These are phyloP conservation scores for Irpex sp. DNA, from an alignment of 1,284 basidiomycete genomes.

Conservation along the genomic window DNA sequence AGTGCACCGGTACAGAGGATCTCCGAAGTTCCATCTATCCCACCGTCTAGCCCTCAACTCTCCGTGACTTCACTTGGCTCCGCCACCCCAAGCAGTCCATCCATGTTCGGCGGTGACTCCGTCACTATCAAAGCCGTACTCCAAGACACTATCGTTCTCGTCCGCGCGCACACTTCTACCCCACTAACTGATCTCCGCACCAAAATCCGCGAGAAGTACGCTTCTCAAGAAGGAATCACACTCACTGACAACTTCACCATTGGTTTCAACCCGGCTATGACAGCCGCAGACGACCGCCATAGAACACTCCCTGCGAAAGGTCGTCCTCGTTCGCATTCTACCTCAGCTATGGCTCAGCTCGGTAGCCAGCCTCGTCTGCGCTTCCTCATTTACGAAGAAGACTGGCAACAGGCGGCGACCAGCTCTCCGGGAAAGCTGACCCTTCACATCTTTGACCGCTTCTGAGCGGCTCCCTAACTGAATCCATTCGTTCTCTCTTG, in stretches of 20 bases:
- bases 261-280: conserved; percentile 33
- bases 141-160: conserved; percentile 56
- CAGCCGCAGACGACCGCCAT: conserved; percentile 15
- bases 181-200: conserved; percentile 48
- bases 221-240: conserved; percentile 49
- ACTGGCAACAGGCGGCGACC: conserved; percentile 37
- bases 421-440: conserved; percentile 31
- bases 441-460: conserved; percentile 29
- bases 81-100: conserved; percentile 3
- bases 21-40: conserved; percentile 2
- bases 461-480: conserved; percentile 24
- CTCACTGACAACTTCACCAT: conserved; percentile 53
- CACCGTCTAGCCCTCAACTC: conserved; percentile 1
- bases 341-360: conserved; percentile 30
- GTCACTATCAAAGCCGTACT: conserved; percentile 64
- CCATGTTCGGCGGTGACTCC: conserved; percentile 13
- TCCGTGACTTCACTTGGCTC: neutral
- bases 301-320: conserved; percentile 4
- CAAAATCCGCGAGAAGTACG: conserved; percentile 61
- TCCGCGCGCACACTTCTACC: conserved; percentile 46
- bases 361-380: conserved; percentile 23
- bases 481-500: conserved; percentile 23
- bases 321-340: conserved; percentile 32
- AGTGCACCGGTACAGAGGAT: conserved; percentile 28
- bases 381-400: conserved; percentile 34